Base-by-base conservation (phyloP, 106 monocot species). In the Allium fistulosum region DNA sequence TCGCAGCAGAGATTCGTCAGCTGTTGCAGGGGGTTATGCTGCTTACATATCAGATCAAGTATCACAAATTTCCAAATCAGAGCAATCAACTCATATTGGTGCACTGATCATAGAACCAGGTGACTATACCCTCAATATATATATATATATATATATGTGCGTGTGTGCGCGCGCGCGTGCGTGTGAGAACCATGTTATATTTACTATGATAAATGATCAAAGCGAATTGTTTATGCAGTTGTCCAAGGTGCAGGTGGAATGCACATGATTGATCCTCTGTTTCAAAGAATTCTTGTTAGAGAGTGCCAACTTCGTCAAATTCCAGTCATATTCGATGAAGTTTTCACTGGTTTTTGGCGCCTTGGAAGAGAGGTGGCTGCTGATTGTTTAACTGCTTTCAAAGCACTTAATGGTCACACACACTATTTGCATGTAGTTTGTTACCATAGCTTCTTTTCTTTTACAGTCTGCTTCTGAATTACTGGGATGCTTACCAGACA, bases 331-430 rank as follows among this genome's bases (percentile, higher is more conserved):
- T 99, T 90, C 75, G 99, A 99, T 79, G 99, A 99, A 78, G 93
- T 99, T 17, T 99, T 99, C 73, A 85, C 93, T 52, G 99, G 99
- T 27, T 99, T 99, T 65, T 99, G 99, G 99, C 99, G 99, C 58
- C 84, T 99, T 45, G 99, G 99, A 9, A 75, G 78, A 74, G 92
- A 99, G 84, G 94, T 90, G 63, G 63, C 26, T 2, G 1, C 51
- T 9, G 15, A 50, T 18, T 37, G 37, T 37, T 37, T 37, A 37
- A 37, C 37, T 37, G 37, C 37, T 37, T 37, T 37, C 37, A 37
- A 37, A 37, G 37, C 5, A 2, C 37, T 17, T 49, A 8, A 18
- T 50, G 48, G 46, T 53, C 10, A 11, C 22, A 11, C 22, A 66
- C 10, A 51, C 11, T 3, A 49, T 67, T 51, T 7, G 26, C 53